A percentile compares a stretch with the other conserved stretches of the same genome.
phyloP scores from a whole-genome alignment of 148 eudicot species.

The Camellia sinensis region DNA sequence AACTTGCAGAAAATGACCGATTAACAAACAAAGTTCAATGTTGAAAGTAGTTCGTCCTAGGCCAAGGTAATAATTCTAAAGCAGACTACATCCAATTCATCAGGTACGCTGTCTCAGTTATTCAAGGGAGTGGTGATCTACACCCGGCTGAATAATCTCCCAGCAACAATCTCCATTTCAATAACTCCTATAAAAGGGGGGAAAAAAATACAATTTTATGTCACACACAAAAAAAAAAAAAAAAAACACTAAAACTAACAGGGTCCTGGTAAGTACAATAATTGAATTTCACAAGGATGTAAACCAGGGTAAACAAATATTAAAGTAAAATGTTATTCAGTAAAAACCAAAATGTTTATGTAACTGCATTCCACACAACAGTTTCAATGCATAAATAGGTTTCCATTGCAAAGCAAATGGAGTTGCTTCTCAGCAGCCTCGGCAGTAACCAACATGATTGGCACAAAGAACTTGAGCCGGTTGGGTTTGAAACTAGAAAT shows the following conservation, averaged over 20 bases:
- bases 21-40: too few relatives aligned
- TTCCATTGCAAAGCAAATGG: background rate
- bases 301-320: background rate
- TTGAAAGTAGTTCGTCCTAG: too few relatives aligned
- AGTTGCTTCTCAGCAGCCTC: constrained; percentile 9
- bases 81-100: too few relatives aligned
- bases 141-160: too few relatives aligned
- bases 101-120: background rate
- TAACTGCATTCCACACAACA: background rate
- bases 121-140: background rate
- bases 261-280: background rate
- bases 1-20: too few relatives aligned
- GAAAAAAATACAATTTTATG: background rate
- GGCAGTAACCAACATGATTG: constrained; percentile 12
- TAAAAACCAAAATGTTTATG: background rate
- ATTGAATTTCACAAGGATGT: background rate
- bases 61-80: too few relatives aligned
- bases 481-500: background rate
- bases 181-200: background rate
- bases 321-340: background rate
- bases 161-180: background rate
- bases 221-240: too few relatives aligned
- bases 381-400: background rate
- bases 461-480: constrained; percentile 8
- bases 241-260: background rate